phyloP scores from a whole-genome alignment of 441 rosid species.

The Populus hybrid region DNA sequence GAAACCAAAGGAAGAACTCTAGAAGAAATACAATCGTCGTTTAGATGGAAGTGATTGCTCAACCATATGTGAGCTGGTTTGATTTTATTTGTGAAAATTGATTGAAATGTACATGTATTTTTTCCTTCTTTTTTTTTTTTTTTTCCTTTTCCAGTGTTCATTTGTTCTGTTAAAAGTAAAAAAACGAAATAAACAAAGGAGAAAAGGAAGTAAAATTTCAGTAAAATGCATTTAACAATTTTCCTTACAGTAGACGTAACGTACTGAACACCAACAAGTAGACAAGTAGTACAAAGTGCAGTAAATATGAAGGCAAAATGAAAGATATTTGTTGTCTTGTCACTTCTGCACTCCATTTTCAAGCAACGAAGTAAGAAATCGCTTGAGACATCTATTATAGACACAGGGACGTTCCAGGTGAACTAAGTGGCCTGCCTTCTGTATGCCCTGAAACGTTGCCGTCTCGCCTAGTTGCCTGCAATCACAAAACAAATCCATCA shows the following conservation, averaged over 20 bases:
- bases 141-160: not conserved
- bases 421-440: conserved; percentile 73
- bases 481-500: not conserved
- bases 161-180: not conserved
- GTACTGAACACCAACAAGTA: not conserved
- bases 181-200: not conserved
- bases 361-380: conserved; percentile 52
- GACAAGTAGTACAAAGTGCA: not conserved
- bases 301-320: not conserved
- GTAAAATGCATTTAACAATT: no score
- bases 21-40: conserved; percentile 84
- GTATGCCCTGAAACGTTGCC: conserved; percentile 51
- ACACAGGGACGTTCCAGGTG: conserved; percentile 86
- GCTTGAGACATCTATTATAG: conserved; percentile 59
- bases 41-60: conserved; percentile 42
- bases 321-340: not conserved
- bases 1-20: conserved; percentile 87
- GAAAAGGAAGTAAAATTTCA: not conserved
- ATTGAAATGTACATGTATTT: not conserved
- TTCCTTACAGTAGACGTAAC: not conserved
- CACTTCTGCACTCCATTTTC: conserved; percentile 9
- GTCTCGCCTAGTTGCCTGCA: conserved; percentile 72
- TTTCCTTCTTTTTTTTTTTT: not conserved
- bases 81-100: no score
- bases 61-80: not conserved